phyloP scores from a whole-genome alignment of 1,284 basidiomycete species.

The Marasmius tenuissimus region DNA sequence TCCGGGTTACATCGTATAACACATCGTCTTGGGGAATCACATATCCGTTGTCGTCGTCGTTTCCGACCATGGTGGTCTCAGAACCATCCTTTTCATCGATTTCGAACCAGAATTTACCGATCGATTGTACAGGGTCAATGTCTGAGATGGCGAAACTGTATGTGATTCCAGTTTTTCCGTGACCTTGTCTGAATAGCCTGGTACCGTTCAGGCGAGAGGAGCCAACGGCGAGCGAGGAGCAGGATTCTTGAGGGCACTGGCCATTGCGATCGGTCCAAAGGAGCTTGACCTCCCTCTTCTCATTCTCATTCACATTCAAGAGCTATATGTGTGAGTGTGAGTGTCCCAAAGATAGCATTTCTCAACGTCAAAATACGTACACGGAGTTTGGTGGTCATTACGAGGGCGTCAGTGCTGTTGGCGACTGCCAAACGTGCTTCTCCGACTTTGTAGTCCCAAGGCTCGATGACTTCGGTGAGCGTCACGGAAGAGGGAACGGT shows the following conservation, averaged over 20 bases:
- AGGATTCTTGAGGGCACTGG: background rate
- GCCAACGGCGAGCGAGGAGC: background rate
- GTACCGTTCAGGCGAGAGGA: background rate
- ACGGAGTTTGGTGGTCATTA: background rate
- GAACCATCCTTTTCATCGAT: background rate
- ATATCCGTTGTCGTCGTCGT: background rate
- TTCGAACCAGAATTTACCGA: background rate
- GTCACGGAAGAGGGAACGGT: conserved; percentile 15
- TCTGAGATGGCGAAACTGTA: background rate
- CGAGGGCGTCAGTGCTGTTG: background rate
- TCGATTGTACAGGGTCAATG: background rate
- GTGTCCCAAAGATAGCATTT: no score
- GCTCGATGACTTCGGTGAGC: background rate
- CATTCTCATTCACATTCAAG: background rate
- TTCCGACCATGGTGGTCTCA: background rate
- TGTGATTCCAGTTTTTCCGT: background rate
- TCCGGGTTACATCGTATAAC: background rate
- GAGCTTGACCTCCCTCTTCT: background rate
- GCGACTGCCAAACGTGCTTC: background rate
- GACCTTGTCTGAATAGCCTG: background rate
- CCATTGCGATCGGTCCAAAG: background rate
- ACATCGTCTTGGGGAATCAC: background rate
- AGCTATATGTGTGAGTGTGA: background rate
- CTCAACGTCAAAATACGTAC: no score
- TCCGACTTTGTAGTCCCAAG: conserved; percentile 1